phyloP scores from a whole-genome alignment of 108 stramenopile genomes.

The Pseudonitzschia multistriata region DNA sequence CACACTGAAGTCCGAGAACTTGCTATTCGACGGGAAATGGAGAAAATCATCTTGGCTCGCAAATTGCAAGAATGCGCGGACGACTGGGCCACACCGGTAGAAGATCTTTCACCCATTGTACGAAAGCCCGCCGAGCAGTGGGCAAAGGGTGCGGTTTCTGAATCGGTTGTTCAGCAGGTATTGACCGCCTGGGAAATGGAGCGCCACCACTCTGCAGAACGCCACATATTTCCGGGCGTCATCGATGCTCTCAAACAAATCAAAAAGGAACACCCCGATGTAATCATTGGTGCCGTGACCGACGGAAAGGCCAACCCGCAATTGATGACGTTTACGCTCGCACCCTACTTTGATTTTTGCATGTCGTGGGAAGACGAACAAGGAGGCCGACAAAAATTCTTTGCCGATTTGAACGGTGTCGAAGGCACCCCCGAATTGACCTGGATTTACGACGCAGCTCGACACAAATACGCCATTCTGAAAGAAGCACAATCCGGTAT shows the following conservation, averaged over 20 bases:
- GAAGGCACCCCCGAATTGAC: conserved; percentile 74
- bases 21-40: conserved; percentile 84
- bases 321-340: conserved; percentile 85
- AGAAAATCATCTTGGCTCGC: conserved; percentile 59
- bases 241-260: conserved; percentile 66
- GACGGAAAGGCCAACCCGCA: conserved; percentile 85
- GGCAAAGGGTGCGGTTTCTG: conserved; percentile 68
- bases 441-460: conserved; percentile 87
- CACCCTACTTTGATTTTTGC: conserved; percentile 87
- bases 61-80: conserved; percentile 74
- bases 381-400: conserved; percentile 71
- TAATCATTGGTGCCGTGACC: conserved; percentile 86
- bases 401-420: conserved; percentile 60
- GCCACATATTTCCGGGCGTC: conserved; percentile 75
- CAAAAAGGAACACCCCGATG: conserved; percentile 72
- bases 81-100: conserved; percentile 84
- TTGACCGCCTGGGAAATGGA: conserved; percentile 87
- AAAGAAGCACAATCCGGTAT: conserved; percentile 52
- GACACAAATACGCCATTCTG: conserved; percentile 69
- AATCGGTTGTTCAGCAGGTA: conserved; percentile 72
- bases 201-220: conserved; percentile 85
- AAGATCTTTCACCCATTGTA: conserved; percentile 54
- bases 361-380: conserved; percentile 89
- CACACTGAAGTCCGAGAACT: conserved; percentile 76
- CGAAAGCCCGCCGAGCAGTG: conserved; percentile 68